Evolutionary conservation across 768 basidiomycete genomes (phyloP).

Genomic region (Pleurotus tuber-regium): DNA sequence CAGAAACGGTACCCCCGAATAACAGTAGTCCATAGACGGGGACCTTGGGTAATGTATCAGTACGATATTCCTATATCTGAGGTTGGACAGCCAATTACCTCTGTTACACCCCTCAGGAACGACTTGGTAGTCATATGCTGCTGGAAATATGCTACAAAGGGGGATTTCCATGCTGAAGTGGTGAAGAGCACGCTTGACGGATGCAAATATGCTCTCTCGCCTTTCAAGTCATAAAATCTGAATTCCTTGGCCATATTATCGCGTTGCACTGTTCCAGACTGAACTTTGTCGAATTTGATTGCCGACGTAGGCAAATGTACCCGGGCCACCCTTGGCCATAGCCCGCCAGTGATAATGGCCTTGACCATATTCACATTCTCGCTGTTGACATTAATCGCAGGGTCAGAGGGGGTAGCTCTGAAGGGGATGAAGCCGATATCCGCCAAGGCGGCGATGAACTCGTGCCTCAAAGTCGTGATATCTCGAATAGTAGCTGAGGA

Average conservation of each 20-base stretch:
- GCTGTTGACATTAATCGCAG: conserved; percentile 63
- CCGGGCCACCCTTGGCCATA: conserved; percentile 82
- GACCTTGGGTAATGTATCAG: conserved; percentile 42
- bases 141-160: conserved; percentile 82
- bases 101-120: conserved; percentile 83
- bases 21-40: conserved; percentile 84
- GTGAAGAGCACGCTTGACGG: conserved; percentile 80
- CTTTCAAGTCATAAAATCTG: conserved; percentile 72
- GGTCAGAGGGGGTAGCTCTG: conserved; percentile 39
- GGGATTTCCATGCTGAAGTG: conserved; percentile 68
- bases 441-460: conserved; percentile 69
- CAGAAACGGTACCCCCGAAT: conserved; percentile 76
- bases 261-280: conserved; percentile 79
- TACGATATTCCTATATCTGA: too few relatives aligned
- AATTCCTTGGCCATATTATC: conserved; percentile 85
- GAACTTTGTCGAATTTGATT: conserved; percentile 83
- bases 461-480: conserved; percentile 71
- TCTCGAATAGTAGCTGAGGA: conserved; percentile 72
- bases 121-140: conserved; percentile 82
- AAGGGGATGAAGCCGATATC: conserved; percentile 68
- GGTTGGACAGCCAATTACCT: conserved; percentile 58
- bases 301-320: conserved; percentile 71
- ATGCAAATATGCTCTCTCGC: conserved; percentile 73
- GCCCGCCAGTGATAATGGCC: conserved; percentile 78
- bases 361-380: conserved; percentile 76